Conservation (phyloP, 2,329 filamentous ascomycete genomes). For the Penicillium palitans region DNA sequence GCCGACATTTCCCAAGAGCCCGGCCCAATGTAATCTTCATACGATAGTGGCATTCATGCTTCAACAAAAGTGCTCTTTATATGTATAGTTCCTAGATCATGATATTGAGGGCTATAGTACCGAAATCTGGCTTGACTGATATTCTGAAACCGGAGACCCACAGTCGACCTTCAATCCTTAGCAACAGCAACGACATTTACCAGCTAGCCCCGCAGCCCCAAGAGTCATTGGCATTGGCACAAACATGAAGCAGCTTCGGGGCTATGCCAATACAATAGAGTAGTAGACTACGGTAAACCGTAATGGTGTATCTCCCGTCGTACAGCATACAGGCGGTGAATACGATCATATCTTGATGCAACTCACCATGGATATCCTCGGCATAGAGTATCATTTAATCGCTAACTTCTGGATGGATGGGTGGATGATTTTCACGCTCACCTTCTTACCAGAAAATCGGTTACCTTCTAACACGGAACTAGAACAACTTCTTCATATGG, state of each 20-base stretch:
- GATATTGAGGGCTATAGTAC: neutral
- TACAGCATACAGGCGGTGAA: neutral
- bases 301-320: neutral
- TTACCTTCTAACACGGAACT: neutral
- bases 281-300: neutral
- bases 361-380: neutral
- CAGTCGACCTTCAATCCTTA: neutral
- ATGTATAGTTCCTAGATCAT: neutral
- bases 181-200: neutral
- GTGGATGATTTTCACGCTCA: neutral
- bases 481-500: neutral
- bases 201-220: neutral
- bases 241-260: neutral
- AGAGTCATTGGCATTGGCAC: neutral
- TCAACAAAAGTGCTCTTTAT: neutral
- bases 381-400: neutral
- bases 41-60: neutral
- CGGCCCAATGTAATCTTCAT: neutral
- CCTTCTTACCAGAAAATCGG: neutral
- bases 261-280: neutral
- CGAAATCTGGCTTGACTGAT: neutral
- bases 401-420: neutral
- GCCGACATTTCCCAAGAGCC: no score
- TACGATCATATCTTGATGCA: neutral
- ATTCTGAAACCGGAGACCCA: neutral